phyloP scores from a whole-genome alignment of 2,329 filamentous ascomycete genomes.

The Leptodontidium sp. region DNA sequence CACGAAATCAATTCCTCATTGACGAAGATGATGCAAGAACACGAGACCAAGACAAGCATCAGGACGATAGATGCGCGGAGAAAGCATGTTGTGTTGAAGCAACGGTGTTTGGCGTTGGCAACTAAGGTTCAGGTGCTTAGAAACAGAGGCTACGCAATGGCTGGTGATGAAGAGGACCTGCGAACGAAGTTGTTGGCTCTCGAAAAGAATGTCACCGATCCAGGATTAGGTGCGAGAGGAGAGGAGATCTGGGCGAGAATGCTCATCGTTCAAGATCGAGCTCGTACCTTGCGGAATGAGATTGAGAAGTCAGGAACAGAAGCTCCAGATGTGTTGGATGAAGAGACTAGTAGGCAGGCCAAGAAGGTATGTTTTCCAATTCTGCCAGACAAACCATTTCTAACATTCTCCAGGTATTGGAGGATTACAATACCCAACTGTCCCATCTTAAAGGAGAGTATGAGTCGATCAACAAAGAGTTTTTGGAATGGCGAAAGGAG shows the following conservation, averaged over 20 bases:
- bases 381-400: constrained; percentile 6
- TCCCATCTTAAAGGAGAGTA: constrained; percentile 75
- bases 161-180: constrained; percentile 80
- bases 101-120: constrained; percentile 77
- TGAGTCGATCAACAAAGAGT: constrained; percentile 61
- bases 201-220: constrained; percentile 76
- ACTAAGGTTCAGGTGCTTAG: constrained; percentile 82
- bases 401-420: constrained; percentile 66
- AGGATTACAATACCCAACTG: constrained; percentile 84
- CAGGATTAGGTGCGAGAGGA: constrained; percentile 75
- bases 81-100: constrained; percentile 75
- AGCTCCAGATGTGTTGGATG: constrained; percentile 66
- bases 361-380: constrained; percentile 68
- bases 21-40: constrained; percentile 74
- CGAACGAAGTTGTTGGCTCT: constrained; percentile 74
- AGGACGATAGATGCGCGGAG: constrained; percentile 76
- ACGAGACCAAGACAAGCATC: constrained; percentile 80
- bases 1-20: constrained; percentile 83
- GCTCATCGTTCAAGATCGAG: constrained; percentile 76
- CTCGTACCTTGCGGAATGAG: constrained; percentile 76
- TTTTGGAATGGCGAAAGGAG: constrained; percentile 59
- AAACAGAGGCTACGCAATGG: constrained; percentile 82
- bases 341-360: constrained; percentile 74
- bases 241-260: constrained; percentile 89
- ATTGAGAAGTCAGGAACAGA: constrained; percentile 70